Conservation (phyloP, 805 yeast genomes). For the Wickerhamia fluorescens region DNA sequence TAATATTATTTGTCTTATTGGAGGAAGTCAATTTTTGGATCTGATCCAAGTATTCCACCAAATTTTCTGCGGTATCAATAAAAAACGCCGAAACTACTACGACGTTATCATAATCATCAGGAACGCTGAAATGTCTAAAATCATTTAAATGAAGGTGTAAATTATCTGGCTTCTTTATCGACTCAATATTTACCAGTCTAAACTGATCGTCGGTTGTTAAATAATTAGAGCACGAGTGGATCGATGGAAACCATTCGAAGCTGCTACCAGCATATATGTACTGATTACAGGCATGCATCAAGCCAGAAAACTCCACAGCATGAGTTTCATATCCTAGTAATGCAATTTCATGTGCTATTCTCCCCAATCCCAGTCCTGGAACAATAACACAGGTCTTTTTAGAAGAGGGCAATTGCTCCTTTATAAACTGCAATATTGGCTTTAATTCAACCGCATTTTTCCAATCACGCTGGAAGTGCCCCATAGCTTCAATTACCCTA, state of each 20-base stretch:
- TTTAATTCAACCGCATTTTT: constrained; percentile 41
- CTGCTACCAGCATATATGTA: constrained; percentile 37
- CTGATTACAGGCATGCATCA: constrained; percentile 67
- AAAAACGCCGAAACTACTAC: constrained; percentile 68
- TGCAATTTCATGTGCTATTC: constrained; percentile 62
- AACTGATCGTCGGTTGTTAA: constrained; percentile 40
- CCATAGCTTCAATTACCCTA: constrained; percentile 59
- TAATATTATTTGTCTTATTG: constrained; percentile 20
- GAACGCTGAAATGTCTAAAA: constrained; percentile 47
- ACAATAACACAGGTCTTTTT: constrained; percentile 48
- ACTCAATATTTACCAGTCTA: constrained; percentile 31
- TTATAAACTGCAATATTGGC: constrained; percentile 50
- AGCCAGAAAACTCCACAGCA: constrained; percentile 68
- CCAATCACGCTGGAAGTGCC: constrained; percentile 83
- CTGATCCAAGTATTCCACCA: constrained; percentile 66
- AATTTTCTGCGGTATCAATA: constrained; percentile 87
- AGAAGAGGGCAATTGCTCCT: constrained; percentile 29
- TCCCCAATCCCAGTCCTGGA: constrained; percentile 88
- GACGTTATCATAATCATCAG: constrained; percentile 35
- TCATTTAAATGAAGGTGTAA: constrained; percentile 51
- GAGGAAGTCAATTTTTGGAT: constrained; percentile 40
- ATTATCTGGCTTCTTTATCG: constrained; percentile 37
- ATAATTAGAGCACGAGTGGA: constrained; percentile 69
- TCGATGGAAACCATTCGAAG: constrained; percentile 35
- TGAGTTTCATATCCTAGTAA: constrained; percentile 39